A percentile compares a stretch with the other conserved stretches of the same genome.
These are phyloP conservation scores for Orobanche coerulescens DNA, from an alignment of 257 asterid genomes.

Conservation along the genomic window DNA sequence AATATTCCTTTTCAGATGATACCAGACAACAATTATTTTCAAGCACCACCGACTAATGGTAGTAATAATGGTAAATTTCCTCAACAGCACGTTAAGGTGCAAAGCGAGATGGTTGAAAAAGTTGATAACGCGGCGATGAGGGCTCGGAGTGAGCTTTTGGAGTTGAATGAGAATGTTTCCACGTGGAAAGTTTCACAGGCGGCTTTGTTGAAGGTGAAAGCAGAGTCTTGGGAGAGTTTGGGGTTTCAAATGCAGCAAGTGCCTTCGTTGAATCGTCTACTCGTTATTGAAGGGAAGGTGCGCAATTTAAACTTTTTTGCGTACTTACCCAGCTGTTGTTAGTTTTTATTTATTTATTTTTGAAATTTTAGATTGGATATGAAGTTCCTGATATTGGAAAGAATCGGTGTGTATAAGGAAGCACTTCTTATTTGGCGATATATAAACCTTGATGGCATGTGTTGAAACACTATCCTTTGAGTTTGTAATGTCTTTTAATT, in stretches of 20 bases:
- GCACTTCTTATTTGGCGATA: background rate
- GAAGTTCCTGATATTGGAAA: background rate
- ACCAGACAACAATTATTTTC: conserved; percentile 14
- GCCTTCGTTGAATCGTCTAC: conserved; percentile 55
- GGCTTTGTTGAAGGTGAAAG: conserved; percentile 48
- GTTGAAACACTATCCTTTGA: background rate
- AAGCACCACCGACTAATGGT: conserved; percentile 18
- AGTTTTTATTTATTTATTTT: background rate
- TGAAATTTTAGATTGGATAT: background rate
- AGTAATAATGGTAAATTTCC: conserved; percentile 12
- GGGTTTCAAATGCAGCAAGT: conserved; percentile 75
- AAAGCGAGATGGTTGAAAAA: conserved; percentile 32
- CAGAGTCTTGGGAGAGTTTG: conserved; percentile 77
- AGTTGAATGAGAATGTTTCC: conserved; percentile 44
- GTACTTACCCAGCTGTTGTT: background rate
- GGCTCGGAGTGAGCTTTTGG: conserved; percentile 43
- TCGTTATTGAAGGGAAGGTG: conserved; percentile 73
- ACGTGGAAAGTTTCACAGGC: conserved; percentile 83
- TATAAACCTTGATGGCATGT: background rate
- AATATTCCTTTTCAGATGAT: conserved; percentile 22
- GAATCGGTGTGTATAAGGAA: background rate
- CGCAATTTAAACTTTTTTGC: background rate
- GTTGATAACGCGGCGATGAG: conserved; percentile 50
- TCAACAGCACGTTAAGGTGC: conserved; percentile 26
- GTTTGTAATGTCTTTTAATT: background rate